Base-by-base conservation (phyloP, 73 alveolate genomes). In the Symbiodinium natans region DNA sequence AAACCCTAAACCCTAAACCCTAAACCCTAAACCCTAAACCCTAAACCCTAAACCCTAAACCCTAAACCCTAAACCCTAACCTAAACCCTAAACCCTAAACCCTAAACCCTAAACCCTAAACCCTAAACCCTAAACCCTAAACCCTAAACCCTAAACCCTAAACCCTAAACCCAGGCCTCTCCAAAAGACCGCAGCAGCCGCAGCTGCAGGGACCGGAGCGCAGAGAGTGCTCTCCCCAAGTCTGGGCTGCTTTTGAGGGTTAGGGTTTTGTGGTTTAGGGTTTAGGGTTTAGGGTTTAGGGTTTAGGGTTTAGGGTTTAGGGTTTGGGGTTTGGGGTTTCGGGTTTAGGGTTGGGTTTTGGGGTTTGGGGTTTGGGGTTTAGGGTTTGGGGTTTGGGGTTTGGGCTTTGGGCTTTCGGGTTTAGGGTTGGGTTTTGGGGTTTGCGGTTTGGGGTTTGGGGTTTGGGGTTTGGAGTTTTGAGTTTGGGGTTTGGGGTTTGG, bases 141-240 rank as follows among this genome's bases (percentile, higher is more conserved):
- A 56, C 33, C 31, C 25, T 56, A 56, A 56, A 13, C 59, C 59
- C 59, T 46, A 46, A 46, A 46, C 59, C 59, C 59, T 46, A 46
- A 13, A 9, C 59, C 59, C 59, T 6, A 46, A 46, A 46, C 59
- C n/a, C 0, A 13, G 25, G 68, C 94, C 94, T 87, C 94, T 38
- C 94, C 94, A 63, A 80, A 87, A 68, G 85, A 87, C 41, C 94
- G 94, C 84, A 87, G 85, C 94, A 87, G 85, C 36, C 85, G 84
- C 39, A 87, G 59, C 59, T 87, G 94, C 85, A 87, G 63, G 43
- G 71, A 41, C 41, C 77, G 94, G 40, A 87, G 84, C 27, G 25
- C 41, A 19, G 68, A 36, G 41, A 87, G 63, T 4, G 41, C 41
- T 21, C 73, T 56, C 31, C 68, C 94, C 27, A 87, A 85, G 80